Base-by-base conservation (phyloP, 192 early-diverging fungal species). In the Lunasporangiospora selenospora region DNA sequence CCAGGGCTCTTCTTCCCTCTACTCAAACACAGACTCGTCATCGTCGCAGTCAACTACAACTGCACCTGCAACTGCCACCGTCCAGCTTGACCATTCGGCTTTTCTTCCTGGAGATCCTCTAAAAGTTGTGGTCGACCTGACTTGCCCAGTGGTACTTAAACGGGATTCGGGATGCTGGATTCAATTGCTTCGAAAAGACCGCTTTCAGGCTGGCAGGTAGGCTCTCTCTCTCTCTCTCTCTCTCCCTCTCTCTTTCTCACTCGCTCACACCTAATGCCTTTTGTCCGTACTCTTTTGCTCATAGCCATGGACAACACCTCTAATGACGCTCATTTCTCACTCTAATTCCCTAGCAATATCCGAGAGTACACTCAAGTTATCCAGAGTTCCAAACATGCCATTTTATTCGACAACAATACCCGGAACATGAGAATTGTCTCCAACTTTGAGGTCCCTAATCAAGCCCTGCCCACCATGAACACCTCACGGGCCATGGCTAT, bases 101-200 rank as follows among this genome's bases (percentile, higher is more conserved):
- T 70, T 26, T 32, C 18, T 60, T 2, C 36, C 53, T 6, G 58
- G 66, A 10, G 43, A 70, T 6, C 3, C n/a, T 10, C 39, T 70
- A 26, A 23, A 38, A 2, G 19, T 70, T 6, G 36, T 29, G 0
- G 47, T 70, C 9, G 51, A 61, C 4, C 51, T 70, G 1, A 15
- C 27, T 11, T 52, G 61, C 26, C 57, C 66, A 33, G 16, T 23
- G 15, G 23, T 31, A 10, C 32, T 70, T 8, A 39, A 46, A 12
- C 58, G 66, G 5, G 57, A 70, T 26, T 58, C 66, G 10, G 66
- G 58, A 0, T 70, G 66, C 23, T 70, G 66, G 66, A 55, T 70
- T 23, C 57, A 70, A 48, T 42, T 70, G 26, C 11, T 70, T 15
- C 57, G 66, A 12, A 70, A 70, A 24, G 66, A 70, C 29, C 23